Evolutionary conservation across 2,329 filamentous ascomycete genomes (phyloP).

Genomic region (Fusarium pseudograminearum): DNA sequence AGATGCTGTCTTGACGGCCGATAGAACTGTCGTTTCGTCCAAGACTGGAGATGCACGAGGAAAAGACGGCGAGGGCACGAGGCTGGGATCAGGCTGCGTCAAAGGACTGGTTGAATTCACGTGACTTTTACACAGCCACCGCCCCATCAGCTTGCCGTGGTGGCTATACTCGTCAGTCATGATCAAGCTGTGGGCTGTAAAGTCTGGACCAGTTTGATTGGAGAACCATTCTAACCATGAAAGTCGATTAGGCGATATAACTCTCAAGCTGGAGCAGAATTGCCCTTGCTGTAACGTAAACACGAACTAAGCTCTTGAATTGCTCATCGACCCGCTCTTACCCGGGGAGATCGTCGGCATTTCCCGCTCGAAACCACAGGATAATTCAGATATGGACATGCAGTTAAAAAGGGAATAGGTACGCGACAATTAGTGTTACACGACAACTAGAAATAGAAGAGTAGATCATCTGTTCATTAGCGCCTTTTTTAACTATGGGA

Average conservation of each 20-base stretch:
- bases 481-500: no score
- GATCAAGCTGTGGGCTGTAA: not conserved
- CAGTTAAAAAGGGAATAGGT: not conserved
- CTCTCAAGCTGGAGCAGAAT: not conserved
- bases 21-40: not conserved
- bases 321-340: not conserved
- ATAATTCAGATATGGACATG: not conserved
- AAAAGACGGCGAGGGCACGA: not conserved
- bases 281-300: not conserved
- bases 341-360: not conserved
- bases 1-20: not conserved
- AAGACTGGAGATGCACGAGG: not conserved
- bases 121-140: slow-evolving; percentile 3
- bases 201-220: not conserved
- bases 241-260: not conserved
- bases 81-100: not conserved
- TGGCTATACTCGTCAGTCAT: not conserved
- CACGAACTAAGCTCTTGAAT: not conserved
- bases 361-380: not conserved
- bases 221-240: not conserved
- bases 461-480: no score
- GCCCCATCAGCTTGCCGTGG: not conserved
- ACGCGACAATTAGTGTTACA: no score
- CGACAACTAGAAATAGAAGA: not conserved
- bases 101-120: not conserved